A percentile compares a stretch with the other conserved stretches of the same genome.
phyloP scores from a whole-genome alignment of 371 early-diverging fungal species.

The Massospora cicadina region DNA sequence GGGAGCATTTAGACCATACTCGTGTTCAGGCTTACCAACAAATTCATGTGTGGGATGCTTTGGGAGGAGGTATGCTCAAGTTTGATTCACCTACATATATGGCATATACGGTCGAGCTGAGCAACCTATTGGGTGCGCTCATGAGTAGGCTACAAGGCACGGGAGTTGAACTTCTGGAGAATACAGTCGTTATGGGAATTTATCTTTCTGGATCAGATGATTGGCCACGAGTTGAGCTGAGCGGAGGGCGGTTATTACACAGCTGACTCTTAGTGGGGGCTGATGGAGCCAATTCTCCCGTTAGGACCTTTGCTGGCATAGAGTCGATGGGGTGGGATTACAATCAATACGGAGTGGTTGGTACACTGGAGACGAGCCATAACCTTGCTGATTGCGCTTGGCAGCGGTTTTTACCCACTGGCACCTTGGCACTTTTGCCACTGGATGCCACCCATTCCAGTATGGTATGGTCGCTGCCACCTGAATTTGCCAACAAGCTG shows the following conservation, averaged over 20 bases:
- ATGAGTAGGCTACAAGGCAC: conserved; percentile 21
- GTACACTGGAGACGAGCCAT: conserved; percentile 44
- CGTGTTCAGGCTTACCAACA: conserved; percentile 34
- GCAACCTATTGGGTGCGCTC: conserved; percentile 25
- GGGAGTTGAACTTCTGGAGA: conserved; percentile 29
- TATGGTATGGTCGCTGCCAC: conserved; percentile 79
- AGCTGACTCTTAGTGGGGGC: conserved; percentile 43
- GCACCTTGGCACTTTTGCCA: conserved; percentile 84
- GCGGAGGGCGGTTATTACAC: conserved; percentile 41
- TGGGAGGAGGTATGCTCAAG: conserved; percentile 35
- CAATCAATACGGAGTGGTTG: conserved; percentile 70
- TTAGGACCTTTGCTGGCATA: conserved; percentile 64
- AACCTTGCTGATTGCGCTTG: conserved; percentile 42
- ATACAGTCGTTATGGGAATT: conserved; percentile 32
- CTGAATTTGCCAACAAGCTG: conserved; percentile 38
- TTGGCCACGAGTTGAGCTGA: conserved; percentile 42
- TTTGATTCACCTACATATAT: conserved; percentile 33
- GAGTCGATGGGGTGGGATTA: conserved; percentile 80
- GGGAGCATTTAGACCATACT: conserved; percentile 29
- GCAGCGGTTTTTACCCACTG: conserved; percentile 88
- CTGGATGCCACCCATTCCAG: conserved; percentile 43
- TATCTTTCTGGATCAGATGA: conserved; percentile 15
- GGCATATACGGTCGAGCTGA: conserved; percentile 34
- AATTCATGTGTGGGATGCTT: conserved; percentile 61
- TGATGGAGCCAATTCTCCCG: conserved; percentile 78